A percentile compares a stretch with the other conserved stretches of the same genome.
Evolutionary conservation across 1,284 basidiomycete genomes (phyloP).

Genomic region (Leucoagaricus sp.): DNA sequence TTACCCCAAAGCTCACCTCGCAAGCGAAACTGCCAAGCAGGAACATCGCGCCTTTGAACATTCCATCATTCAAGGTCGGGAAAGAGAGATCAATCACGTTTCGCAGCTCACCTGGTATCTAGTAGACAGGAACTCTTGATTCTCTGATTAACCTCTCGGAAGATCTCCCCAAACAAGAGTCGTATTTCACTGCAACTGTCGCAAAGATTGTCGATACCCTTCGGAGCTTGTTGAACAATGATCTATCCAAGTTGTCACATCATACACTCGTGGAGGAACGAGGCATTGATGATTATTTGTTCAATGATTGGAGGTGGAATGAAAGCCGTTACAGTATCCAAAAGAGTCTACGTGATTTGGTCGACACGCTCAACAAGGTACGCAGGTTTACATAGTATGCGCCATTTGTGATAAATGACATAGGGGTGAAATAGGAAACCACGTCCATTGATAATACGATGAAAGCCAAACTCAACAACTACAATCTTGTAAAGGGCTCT

Average conservation of each 20-base stretch:
- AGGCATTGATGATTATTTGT: conserved; percentile 79
- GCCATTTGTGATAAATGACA: conserved; percentile 8
- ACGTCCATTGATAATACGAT: conserved; percentile 86
- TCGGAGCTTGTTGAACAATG: conserved; percentile 89
- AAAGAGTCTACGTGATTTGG: conserved; percentile 77
- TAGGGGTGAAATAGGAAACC: conserved; percentile 67
- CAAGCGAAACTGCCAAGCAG: conserved; percentile 52
- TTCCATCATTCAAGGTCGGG: conserved; percentile 79
- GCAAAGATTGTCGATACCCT: conserved; percentile 96
- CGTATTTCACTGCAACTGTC: conserved; percentile 84
- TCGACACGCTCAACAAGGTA: conserved; percentile 84
- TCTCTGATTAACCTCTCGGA: conserved; percentile 90
- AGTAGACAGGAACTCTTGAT: conserved; percentile 93
- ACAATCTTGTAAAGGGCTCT: conserved; percentile 94
- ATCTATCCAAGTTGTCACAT: conserved; percentile 79
- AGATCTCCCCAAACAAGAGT: conserved; percentile 89
- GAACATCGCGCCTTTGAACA: conserved; percentile 57
- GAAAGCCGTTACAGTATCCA: conserved; percentile 85
- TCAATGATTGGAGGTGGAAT: conserved; percentile 86
- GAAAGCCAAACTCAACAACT: conserved; percentile 89
- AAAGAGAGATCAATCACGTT: conserved; percentile 11
- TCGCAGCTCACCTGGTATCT: conserved; percentile 15
- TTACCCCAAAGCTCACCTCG: conserved; percentile 55
- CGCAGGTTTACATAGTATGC: conserved; percentile 19
- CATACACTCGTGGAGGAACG: conserved; percentile 86